Evolutionary conservation across 2,329 filamentous ascomycete genomes (phyloP).

Genomic region (Penicillium olsonii): DNA sequence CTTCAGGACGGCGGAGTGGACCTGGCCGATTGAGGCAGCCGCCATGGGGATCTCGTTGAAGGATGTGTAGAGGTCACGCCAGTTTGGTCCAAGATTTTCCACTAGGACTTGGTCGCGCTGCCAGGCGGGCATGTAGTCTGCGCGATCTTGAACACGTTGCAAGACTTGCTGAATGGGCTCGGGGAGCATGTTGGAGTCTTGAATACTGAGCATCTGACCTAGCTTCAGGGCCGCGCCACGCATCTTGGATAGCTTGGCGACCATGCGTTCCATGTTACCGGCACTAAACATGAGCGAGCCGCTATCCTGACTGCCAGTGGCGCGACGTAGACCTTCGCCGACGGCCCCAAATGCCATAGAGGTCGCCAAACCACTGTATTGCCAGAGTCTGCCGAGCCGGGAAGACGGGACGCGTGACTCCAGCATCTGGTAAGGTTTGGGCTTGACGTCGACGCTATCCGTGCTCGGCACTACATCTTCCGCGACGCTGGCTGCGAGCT

Average conservation of each 20-base stretch:
- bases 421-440: slow-evolving; percentile 66
- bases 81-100: slow-evolving; percentile 76
- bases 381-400: slow-evolving; percentile 84
- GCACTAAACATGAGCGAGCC: slow-evolving; percentile 87
- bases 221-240: slow-evolving; percentile 94
- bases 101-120: slow-evolving; percentile 84
- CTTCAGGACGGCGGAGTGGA: slow-evolving; percentile 80
- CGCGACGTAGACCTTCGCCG: slow-evolving; percentile 78
- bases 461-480: slow-evolving; percentile 36
- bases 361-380: slow-evolving; percentile 88
- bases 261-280: slow-evolving; percentile 88
- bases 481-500: slow-evolving; percentile 51
- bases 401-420: slow-evolving; percentile 91
- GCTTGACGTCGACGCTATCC: slow-evolving; percentile 26
- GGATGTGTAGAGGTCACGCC: slow-evolving; percentile 77
- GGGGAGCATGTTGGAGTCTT: slow-evolving; percentile 94
- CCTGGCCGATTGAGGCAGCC: slow-evolving; percentile 94
- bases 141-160: slow-evolving; percentile 91
- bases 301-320: slow-evolving; percentile 64
- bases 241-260: slow-evolving; percentile 92
- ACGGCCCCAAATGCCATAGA: slow-evolving; percentile 95
- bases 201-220: slow-evolving; percentile 97
- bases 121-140: slow-evolving; percentile 96
- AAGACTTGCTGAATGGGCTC: slow-evolving; percentile 83
- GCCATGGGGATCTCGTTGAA: slow-evolving; percentile 94